These are phyloP conservation scores for Heliocybe sulcata DNA, from an alignment of 1,284 basidiomycete species.

Conservation along the genomic window DNA sequence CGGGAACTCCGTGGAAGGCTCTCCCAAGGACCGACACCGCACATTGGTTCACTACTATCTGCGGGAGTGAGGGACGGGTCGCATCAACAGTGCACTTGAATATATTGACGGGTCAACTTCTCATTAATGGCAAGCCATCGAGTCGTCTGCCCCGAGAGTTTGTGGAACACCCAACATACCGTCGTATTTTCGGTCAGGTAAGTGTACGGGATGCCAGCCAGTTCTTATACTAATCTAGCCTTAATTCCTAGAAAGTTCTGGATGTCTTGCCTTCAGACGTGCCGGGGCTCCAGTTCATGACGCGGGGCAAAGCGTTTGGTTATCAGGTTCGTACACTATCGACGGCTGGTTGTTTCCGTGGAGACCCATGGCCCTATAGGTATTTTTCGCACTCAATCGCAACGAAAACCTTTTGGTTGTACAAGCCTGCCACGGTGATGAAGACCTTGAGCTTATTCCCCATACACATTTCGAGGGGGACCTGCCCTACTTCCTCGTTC, in stretches of 20 bases:
- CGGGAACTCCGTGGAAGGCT: background rate
- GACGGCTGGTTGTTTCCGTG: too few species aligned
- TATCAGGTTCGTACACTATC: conserved; percentile 14
- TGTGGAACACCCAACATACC: conserved; percentile 7
- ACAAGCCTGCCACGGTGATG: conserved; percentile 13
- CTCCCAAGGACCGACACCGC: background rate
- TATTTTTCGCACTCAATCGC: background rate
- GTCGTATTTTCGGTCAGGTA: conserved; percentile 9
- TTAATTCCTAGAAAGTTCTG: conserved; percentile 21
- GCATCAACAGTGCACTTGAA: conserved; percentile 7
- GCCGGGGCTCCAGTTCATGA: conserved; percentile 27
- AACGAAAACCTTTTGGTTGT: conserved; percentile 14
- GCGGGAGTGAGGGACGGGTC: background rate
- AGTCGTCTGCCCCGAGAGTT: conserved; percentile 8
- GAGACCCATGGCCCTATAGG: background rate
- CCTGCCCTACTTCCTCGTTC: conserved; percentile 24
- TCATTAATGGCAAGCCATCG: conserved; percentile 11
- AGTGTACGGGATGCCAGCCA: background rate
- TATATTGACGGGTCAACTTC: conserved; percentile 6
- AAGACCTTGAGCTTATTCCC: conserved; percentile 28
- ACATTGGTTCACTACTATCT: background rate
- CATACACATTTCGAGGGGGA: conserved; percentile 22
- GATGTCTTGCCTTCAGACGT: conserved; percentile 27
- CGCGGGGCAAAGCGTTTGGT: conserved; percentile 15
- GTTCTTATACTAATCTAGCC: background rate